Conservation (phyloP, 352 stramenopile genomes). For the Globisporangium yorkense region DNA sequence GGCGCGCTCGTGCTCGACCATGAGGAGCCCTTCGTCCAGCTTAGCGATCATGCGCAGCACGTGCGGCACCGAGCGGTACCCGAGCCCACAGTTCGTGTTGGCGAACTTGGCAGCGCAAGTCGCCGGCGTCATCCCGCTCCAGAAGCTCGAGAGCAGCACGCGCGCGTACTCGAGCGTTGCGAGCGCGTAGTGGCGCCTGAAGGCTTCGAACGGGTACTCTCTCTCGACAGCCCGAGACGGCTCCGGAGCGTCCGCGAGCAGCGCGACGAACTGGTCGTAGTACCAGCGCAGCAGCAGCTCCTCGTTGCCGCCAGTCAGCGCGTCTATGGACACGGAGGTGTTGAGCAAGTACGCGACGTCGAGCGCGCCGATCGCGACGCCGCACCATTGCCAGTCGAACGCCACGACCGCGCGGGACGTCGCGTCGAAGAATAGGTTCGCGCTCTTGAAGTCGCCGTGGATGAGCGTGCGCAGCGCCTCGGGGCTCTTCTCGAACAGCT, state of each 20-base stretch:
- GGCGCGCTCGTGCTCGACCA: constrained; percentile 32
- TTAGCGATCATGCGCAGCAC: constrained; percentile 51
- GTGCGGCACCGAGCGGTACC: constrained; percentile 59
- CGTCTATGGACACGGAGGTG: constrained; percentile 56
- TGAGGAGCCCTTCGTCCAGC: constrained; percentile 28
- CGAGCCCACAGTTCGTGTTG: constrained; percentile 64
- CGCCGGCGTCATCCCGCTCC: constrained; percentile 40
- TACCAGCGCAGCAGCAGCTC: constrained; percentile 43
- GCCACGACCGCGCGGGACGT: constrained; percentile 36
- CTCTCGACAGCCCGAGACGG: constrained; percentile 7
- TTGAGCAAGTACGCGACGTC: constrained; percentile 69
- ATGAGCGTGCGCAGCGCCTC: constrained; percentile 33
- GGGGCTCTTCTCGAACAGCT: constrained; percentile 25
- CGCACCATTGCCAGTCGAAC: constrained; percentile 75
- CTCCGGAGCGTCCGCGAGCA: background rate
- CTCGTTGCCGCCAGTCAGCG: constrained; percentile 22
- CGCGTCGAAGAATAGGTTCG: constrained; percentile 61
- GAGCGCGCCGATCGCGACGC: constrained; percentile 46
- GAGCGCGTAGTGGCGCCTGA: constrained; percentile 53
- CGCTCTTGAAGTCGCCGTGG: constrained; percentile 69
- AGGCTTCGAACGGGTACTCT: constrained; percentile 42
- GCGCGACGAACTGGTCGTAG: constrained; percentile 30
- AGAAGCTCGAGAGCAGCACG: constrained; percentile 60
- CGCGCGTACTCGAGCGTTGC: constrained; percentile 62
- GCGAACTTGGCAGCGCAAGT: constrained; percentile 29